Percentiles rank a stretch among this genome's conserved stretches.
Conservation (phyloP, 495 filamentous ascomycete genomes). For the Podospora didyma region DNA sequence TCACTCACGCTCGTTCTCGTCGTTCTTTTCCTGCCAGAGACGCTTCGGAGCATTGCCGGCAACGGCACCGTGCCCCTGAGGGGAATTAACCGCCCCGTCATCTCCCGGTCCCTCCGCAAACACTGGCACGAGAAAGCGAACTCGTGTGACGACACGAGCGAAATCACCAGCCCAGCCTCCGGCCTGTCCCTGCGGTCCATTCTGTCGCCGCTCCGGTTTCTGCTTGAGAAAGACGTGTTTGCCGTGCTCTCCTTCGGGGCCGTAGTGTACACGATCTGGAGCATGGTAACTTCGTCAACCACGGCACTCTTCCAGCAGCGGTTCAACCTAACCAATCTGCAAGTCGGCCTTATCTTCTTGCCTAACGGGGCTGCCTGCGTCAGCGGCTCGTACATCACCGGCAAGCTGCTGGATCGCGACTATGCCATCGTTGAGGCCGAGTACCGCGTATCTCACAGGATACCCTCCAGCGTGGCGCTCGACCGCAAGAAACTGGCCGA, state of each 20-base stretch:
- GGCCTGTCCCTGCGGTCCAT: conserved; percentile 43
- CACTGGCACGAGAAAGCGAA: conserved; percentile 11
- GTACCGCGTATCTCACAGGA: conserved; percentile 33
- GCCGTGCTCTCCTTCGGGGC: conserved; percentile 53
- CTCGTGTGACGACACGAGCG: neutral
- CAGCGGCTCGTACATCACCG: conserved; percentile 17
- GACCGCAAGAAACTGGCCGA: conserved; percentile 48
- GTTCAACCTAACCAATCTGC: conserved; percentile 47
- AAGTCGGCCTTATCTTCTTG: conserved; percentile 41
- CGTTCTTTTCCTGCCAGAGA: conserved; percentile 53
- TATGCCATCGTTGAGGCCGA: conserved; percentile 16
- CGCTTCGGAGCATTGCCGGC: conserved; percentile 62
- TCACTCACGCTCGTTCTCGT: conserved; percentile 40
- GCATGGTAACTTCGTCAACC: conserved; percentile 28
- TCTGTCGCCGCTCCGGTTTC: conserved; percentile 53
- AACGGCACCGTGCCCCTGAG: conserved; percentile 45
- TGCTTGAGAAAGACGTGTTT: conserved; percentile 57
- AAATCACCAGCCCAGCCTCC: conserved; percentile 28
- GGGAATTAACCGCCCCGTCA: conserved; percentile 26
- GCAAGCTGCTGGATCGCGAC: conserved; percentile 24
- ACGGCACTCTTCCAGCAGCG: conserved; percentile 36
- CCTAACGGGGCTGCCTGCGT: conserved; percentile 29
- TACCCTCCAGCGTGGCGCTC: conserved; percentile 41
- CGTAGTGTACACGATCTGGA: conserved; percentile 26
- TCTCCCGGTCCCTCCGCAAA: conserved; percentile 41